phyloP scores from a whole-genome alignment of 2,329 filamentous ascomycete genomes.

The Fusarium buharicum region DNA sequence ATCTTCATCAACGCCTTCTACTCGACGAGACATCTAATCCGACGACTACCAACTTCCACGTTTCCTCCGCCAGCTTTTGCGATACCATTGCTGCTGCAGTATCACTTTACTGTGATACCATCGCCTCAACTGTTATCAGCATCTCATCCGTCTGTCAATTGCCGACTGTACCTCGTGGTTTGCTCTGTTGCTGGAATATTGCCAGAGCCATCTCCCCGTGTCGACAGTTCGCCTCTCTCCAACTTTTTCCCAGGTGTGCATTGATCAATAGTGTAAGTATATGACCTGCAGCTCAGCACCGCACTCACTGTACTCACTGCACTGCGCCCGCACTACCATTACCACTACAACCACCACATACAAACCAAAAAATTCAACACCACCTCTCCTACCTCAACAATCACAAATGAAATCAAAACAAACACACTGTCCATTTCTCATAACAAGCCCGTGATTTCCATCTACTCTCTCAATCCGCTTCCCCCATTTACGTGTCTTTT shows the following conservation, averaged over 20 bases:
- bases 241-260: conserved; percentile 15
- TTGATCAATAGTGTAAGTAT: conserved; percentile 40
- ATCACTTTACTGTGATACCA: conserved; percentile 37
- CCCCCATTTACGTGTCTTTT: neutral
- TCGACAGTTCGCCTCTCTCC: conserved; percentile 29
- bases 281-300: conserved; percentile 3
- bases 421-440: neutral
- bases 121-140: conserved; percentile 4
- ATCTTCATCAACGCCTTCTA: conserved; percentile 1
- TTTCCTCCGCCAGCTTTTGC: conserved; percentile 11
- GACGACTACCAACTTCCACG: conserved; percentile 17
- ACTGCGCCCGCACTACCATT: conserved; percentile 5
- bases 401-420: conserved; percentile 11
- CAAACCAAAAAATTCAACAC: conserved; percentile 4
- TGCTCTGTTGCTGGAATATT: conserved; percentile 56
- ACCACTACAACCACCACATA: conserved; percentile 5
- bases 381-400: conserved; percentile 1
- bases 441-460: neutral
- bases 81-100: conserved; percentile 20
- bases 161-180: conserved; percentile 35
- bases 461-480: neutral
- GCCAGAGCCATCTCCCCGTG: conserved; percentile 46
- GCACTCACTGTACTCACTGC: conserved; percentile 7
- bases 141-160: conserved; percentile 18
- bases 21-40: conserved; percentile 28